phyloP scores from a whole-genome alignment of 106 monocot species.

The Phalaenopsis equestris region DNA sequence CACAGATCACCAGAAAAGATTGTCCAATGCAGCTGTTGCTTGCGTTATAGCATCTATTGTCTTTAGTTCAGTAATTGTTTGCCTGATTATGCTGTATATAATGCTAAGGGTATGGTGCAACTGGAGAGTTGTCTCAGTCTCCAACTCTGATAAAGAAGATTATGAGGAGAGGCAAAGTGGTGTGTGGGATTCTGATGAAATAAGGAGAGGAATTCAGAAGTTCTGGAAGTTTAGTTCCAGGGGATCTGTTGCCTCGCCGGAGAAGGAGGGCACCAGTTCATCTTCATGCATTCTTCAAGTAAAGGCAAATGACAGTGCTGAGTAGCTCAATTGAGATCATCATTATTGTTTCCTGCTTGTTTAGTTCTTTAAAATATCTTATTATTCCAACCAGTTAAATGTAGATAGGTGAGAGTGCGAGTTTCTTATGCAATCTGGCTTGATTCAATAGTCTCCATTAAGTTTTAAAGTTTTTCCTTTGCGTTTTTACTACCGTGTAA shows the following conservation, averaged over 20 bases:
- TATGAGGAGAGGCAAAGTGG: conserved; percentile 11
- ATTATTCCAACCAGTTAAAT: not conserved
- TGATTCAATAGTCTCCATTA: not conserved
- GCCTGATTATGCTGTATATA: conserved; percentile 58
- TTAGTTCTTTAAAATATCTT: not conserved
- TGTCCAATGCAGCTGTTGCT: conserved; percentile 38
- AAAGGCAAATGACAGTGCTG: conserved; percentile 7
- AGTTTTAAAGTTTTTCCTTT: too few species aligned
- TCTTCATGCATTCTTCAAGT: conserved; percentile 36
- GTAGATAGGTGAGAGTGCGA: not conserved
- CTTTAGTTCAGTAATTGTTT: conserved; percentile 52
- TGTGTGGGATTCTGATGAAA: conserved; percentile 8
- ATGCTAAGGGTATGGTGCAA: conserved; percentile 83
- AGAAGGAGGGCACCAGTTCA: conserved; percentile 25
- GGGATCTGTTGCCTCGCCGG: conserved; percentile 14
- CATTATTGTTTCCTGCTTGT: not conserved
- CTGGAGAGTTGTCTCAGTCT: conserved; percentile 75
- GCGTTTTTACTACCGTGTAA: too few species aligned
- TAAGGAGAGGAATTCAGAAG: conserved; percentile 19
- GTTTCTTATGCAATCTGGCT: not conserved
- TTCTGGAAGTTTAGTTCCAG: conserved; percentile 44
- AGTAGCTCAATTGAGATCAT: not conserved
- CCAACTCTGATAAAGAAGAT: conserved; percentile 54
- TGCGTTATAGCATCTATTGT: conserved; percentile 59
- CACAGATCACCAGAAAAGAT: not conserved